Percentiles rank a stretch among this genome's conserved stretches.
Evolutionary conservation across 2,329 filamentous ascomycete genomes (phyloP).

Genomic region (Periglandula ipomoeae): DNA sequence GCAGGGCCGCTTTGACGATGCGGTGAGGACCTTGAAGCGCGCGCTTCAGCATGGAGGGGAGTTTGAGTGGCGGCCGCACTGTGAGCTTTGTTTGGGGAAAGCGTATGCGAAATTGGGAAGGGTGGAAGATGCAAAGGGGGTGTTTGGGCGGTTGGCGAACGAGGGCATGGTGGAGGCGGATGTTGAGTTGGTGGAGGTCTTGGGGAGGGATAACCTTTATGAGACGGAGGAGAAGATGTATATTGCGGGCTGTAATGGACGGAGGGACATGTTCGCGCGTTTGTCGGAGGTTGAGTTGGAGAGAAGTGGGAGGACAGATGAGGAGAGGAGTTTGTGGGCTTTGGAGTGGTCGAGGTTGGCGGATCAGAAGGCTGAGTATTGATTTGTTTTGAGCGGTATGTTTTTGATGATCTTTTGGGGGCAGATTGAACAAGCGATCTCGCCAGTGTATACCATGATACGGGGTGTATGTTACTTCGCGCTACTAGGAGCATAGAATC

Average conservation of each 20-base stretch:
- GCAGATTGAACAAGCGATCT: too few species aligned
- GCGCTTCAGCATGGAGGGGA: conserved; percentile 14
- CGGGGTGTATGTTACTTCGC: too few species aligned
- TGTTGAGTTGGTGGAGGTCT: conserved; percentile 17
- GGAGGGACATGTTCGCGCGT: conserved; percentile 16
- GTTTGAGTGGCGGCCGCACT: conserved; percentile 20
- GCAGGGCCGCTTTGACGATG: conserved; percentile 15
- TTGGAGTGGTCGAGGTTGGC: conserved; percentile 26
- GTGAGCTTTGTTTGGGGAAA: conserved; percentile 18
- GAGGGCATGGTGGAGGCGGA: conserved; percentile 17
- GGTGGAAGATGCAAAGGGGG: conserved; percentile 14
- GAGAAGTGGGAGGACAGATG: conserved; percentile 8
- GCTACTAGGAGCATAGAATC: not conserved
- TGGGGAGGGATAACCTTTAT: conserved; percentile 14
- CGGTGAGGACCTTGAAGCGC: conserved; percentile 13
- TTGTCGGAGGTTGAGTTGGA: conserved; percentile 22
- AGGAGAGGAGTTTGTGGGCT: conserved; percentile 20
- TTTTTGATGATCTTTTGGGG: not conserved
- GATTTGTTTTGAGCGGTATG: not conserved
- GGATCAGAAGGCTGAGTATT: conserved; percentile 15
- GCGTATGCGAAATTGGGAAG: conserved; percentile 15
- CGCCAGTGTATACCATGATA: too few species aligned
- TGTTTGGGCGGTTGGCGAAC: conserved; percentile 15
- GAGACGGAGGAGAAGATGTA: conserved; percentile 18
- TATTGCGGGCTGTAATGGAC: conserved; percentile 17